These are phyloP conservation scores for Cladobotryum mycophilum DNA, from an alignment of 2,329 filamentous ascomycete species.

Conservation along the genomic window DNA sequence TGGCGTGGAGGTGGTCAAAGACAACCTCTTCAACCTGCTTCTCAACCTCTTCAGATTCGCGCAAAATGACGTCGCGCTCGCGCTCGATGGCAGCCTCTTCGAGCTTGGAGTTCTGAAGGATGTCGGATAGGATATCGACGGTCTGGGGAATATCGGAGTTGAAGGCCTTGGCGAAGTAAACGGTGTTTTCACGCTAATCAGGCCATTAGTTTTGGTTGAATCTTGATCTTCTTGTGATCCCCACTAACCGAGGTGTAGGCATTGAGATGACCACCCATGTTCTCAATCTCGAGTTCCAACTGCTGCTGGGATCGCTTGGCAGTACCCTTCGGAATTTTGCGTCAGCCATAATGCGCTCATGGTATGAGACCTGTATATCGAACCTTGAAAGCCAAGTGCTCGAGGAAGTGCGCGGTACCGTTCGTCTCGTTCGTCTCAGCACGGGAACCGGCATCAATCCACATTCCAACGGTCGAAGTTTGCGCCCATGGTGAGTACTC, in stretches of 20 bases:
- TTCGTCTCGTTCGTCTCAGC: conserved; percentile 98
- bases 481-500: conserved; percentile 98
- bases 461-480: conserved; percentile 96
- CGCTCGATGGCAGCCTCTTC: conserved; percentile 89
- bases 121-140: conserved; percentile 98
- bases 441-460: conserved; percentile 98
- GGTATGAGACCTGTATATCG: conserved; percentile 13
- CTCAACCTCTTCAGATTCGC: conserved; percentile 99
- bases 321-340: conserved; percentile 59
- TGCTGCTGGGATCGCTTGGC: conserved; percentile 92
- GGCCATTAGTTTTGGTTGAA: conserved; percentile 14
- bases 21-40: conserved; percentile 99
- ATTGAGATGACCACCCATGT: conserved; percentile 99
- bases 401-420: conserved; percentile 98
- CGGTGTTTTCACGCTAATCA: conserved; percentile 87
- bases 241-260: conserved; percentile 95
- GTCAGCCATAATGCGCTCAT: conserved; percentile 5
- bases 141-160: conserved; percentile 94
- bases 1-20: conserved; percentile 97
- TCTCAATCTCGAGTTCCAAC: conserved; percentile 98
- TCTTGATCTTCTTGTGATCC: neutral
- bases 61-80: conserved; percentile 96
- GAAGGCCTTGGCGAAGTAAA: conserved; percentile 99
- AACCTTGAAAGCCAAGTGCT: conserved; percentile 99
- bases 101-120: conserved; percentile 98